phyloP scores from a whole-genome alignment of 257 asterid genomes.

The Apocynum venetum region DNA sequence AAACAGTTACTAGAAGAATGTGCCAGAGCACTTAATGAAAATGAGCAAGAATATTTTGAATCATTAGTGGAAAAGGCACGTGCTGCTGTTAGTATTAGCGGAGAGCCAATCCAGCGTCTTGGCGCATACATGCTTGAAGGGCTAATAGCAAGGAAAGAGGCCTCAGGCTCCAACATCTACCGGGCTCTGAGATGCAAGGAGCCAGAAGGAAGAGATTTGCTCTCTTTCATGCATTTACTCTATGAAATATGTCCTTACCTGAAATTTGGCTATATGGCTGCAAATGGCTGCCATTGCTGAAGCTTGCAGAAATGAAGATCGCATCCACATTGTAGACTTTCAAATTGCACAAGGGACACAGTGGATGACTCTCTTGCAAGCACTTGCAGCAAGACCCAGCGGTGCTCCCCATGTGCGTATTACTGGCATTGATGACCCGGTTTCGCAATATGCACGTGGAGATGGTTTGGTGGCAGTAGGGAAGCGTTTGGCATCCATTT shows the following conservation, averaged over 20 bases:
- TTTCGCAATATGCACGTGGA: conserved; percentile 76
- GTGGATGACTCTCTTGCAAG: conserved; percentile 89
- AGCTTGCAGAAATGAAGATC: conserved; percentile 71
- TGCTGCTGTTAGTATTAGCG: conserved; percentile 58
- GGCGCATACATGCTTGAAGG: conserved; percentile 96
- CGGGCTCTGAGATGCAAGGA: conserved; percentile 66
- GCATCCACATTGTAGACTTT: conserved; percentile 81
- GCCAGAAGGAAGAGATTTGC: conserved; percentile 68
- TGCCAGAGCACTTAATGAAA: conserved; percentile 69
- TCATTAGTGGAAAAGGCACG: conserved; percentile 48
- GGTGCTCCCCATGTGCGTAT: conserved; percentile 88
- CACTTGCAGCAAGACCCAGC: conserved; percentile 86
- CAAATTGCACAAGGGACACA: conserved; percentile 94
- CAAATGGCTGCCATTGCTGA: conserved; percentile 95
- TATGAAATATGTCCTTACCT: conserved; percentile 88
- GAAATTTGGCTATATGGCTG: conserved; percentile 95
- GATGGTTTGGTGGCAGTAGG: conserved; percentile 55
- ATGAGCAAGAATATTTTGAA: conserved; percentile 43
- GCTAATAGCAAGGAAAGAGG: conserved; percentile 69
- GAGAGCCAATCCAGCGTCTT: conserved; percentile 91
- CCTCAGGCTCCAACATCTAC: conserved; percentile 76
- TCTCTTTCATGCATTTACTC: conserved; percentile 77
- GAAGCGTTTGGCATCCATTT: conserved; percentile 49
- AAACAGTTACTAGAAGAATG: conserved; percentile 62
- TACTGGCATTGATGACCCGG: conserved; percentile 91